Percentiles rank a stretch among this genome's conserved stretches.
Conservation (phyloP, 1,284 basidiomycete genomes). For the Fomitopsis betulina region DNA sequence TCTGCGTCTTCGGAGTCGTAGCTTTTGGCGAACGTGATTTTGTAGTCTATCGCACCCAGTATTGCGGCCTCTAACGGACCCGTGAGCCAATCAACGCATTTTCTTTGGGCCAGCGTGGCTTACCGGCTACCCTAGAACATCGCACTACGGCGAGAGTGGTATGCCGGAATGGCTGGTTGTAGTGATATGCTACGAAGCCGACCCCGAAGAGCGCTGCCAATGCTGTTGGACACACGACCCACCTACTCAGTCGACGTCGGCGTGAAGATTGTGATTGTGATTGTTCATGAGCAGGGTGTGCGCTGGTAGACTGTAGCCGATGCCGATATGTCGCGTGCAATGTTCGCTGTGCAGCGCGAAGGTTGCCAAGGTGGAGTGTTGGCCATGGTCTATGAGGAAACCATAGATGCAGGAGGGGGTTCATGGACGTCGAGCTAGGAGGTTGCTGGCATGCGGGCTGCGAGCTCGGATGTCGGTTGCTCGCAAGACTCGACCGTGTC, state of each 20-base stretch:
- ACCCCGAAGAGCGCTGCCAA: constrained; percentile 28
- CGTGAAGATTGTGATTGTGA: background rate
- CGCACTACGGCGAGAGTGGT: constrained; percentile 59
- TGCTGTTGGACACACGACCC: constrained; percentile 21
- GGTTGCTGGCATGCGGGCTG: background rate
- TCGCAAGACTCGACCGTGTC: too few species aligned
- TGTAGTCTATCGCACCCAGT: constrained; percentile 79
- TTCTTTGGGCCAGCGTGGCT: background rate
- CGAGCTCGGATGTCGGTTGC: background rate
- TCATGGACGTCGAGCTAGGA: background rate
- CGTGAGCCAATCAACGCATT: background rate
- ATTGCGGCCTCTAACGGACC: constrained; percentile 53
- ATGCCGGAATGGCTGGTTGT: constrained; percentile 62
- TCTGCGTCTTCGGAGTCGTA: constrained; percentile 56
- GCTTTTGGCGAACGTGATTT: constrained; percentile 60
- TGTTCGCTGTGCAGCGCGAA: background rate
- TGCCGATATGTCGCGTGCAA: background rate
- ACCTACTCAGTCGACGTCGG: constrained; percentile 11
- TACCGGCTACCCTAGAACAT: constrained; percentile 70
- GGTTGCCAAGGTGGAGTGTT: background rate
- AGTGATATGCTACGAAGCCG: constrained; percentile 50
- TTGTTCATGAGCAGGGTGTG: background rate
- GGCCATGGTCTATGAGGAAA: background rate
- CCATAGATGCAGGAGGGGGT: background rate
- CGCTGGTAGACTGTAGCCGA: background rate